These are phyloP conservation scores for Tetrahymena thermophila DNA, from an alignment of 73 alveolate species.

Conservation along the genomic window DNA sequence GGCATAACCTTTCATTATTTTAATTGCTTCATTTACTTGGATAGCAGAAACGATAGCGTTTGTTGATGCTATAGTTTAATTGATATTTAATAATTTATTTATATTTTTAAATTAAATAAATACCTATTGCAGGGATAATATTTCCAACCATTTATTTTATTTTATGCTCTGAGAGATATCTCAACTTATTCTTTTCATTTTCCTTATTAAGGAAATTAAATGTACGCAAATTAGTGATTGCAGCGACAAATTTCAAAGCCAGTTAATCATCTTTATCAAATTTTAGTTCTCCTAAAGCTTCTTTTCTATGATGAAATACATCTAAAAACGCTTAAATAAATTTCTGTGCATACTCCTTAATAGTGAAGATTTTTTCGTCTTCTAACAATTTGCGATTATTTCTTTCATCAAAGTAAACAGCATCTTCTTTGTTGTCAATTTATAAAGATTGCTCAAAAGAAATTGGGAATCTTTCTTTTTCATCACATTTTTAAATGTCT, in stretches of 20 bases:
- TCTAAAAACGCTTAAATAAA: conserved; percentile 12
- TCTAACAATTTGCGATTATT: neutral
- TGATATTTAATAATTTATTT: conserved; percentile 11
- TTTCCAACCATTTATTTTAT: conserved; percentile 91
- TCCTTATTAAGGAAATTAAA: conserved; percentile 42
- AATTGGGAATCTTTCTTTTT: conserved; percentile 26
- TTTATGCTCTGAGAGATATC: conserved; percentile 44
- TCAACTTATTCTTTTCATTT: conserved; percentile 1
- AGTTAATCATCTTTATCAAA: conserved; percentile 90
- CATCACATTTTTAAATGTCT: conserved; percentile 2
- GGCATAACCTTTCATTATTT: neutral
- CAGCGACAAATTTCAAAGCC: conserved; percentile 72
- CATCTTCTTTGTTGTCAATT: conserved; percentile 6
- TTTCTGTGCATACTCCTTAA: conserved; percentile 13
- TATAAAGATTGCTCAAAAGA: conserved; percentile 17
- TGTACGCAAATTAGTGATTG: conserved; percentile 84
- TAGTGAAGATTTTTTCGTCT: neutral
- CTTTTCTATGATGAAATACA: neutral
- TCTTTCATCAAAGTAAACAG: conserved; percentile 30
- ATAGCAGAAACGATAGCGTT: neutral
- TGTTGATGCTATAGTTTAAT: neutral
- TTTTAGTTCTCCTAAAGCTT: conserved; percentile 32
- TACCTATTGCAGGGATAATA: conserved; percentile 92
- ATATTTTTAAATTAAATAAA: conserved; percentile 64
- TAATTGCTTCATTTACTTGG: neutral